Evolutionary conservation across 768 basidiomycete species (phyloP).

Genomic region (Amanita rimosa): DNA sequence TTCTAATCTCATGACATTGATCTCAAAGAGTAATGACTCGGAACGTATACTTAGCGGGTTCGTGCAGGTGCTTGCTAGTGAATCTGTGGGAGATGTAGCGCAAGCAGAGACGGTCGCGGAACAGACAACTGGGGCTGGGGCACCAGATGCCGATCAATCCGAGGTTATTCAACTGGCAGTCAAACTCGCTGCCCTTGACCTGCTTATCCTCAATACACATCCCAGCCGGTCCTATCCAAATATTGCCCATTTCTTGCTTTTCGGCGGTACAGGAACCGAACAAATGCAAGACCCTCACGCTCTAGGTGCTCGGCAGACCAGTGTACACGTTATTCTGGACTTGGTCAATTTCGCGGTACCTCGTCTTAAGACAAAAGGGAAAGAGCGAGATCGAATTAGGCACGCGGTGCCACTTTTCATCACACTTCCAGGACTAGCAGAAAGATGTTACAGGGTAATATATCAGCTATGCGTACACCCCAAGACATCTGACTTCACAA

Average conservation of each 20-base stretch:
- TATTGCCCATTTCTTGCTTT: slow-evolving; percentile 78
- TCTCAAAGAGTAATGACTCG: slow-evolving; percentile 75
- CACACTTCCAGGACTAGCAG: slow-evolving; percentile 67
- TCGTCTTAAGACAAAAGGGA: slow-evolving; percentile 32
- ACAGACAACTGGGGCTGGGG: slow-evolving; percentile 63
- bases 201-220: slow-evolving; percentile 73
- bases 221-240: slow-evolving; percentile 59
- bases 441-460: slow-evolving; percentile 74
- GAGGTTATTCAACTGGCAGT: slow-evolving; percentile 56
- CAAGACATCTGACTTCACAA: slow-evolving; percentile 67
- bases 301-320: slow-evolving; percentile 55
- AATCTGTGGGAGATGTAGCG: slow-evolving; percentile 50
- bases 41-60: slow-evolving; percentile 80
- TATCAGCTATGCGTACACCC: slow-evolving; percentile 84
- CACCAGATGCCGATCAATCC: slow-evolving; percentile 39
- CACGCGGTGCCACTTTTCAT: slow-evolving; percentile 45
- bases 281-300: slow-evolving; percentile 73
- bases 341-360: slow-evolving; percentile 68
- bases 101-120: slow-evolving; percentile 50
- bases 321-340: slow-evolving; percentile 73
- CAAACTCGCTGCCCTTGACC: slow-evolving; percentile 64
- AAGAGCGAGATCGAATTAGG: slow-evolving; percentile 21
- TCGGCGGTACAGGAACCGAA: slow-evolving; percentile 49
- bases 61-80: slow-evolving; percentile 48
- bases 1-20: slow-evolving; percentile 62